phyloP scores from a whole-genome alignment of 176 grass and related monocot species.

The Bothriochloa decipiens region DNA sequence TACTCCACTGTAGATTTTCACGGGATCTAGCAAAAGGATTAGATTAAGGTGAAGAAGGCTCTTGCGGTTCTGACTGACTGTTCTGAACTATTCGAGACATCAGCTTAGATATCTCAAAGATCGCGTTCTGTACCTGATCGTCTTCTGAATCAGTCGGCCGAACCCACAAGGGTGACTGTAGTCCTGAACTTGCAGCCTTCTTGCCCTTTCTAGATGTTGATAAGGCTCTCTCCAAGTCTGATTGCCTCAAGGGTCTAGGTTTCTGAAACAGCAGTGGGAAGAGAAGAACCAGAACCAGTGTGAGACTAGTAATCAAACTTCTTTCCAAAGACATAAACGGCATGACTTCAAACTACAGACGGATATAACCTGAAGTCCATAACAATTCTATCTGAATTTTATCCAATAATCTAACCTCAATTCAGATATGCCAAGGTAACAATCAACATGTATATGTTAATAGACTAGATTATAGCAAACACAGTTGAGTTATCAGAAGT shows the following conservation, averaged over 20 bases:
- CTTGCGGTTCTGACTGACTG: slow-evolving; percentile 76
- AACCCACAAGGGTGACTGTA: slow-evolving; percentile 63
- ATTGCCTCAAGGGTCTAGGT: slow-evolving; percentile 70
- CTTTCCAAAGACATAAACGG: neutral
- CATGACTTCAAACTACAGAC: neutral
- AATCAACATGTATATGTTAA: neutral
- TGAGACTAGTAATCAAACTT: neutral
- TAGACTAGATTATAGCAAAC: neutral
- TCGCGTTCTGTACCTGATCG: slow-evolving; percentile 82
- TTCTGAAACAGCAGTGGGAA: slow-evolving; percentile 52
- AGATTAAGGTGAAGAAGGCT: slow-evolving; percentile 69
- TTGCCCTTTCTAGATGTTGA: slow-evolving; percentile 78
- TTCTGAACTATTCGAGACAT: slow-evolving; percentile 87
- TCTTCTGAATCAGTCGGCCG: slow-evolving; percentile 69
- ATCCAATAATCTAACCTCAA: neutral
- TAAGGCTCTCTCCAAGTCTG: slow-evolving; percentile 77
- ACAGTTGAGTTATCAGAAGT: slow-evolving; percentile 7
- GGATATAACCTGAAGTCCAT: neutral
- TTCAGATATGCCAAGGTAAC: neutral
- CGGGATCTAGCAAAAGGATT: slow-evolving; percentile 62
- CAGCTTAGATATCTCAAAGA: slow-evolving; percentile 95
- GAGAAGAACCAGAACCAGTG: slow-evolving; percentile 21
- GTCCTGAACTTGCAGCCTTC: slow-evolving; percentile 36
- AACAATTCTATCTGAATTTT: slow-evolving; percentile 20
- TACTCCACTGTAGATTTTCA: slow-evolving; percentile 57